Evolutionary conservation across 805 yeast genomes (phyloP).

Genomic region (Wickerhamiella occidentalis): DNA sequence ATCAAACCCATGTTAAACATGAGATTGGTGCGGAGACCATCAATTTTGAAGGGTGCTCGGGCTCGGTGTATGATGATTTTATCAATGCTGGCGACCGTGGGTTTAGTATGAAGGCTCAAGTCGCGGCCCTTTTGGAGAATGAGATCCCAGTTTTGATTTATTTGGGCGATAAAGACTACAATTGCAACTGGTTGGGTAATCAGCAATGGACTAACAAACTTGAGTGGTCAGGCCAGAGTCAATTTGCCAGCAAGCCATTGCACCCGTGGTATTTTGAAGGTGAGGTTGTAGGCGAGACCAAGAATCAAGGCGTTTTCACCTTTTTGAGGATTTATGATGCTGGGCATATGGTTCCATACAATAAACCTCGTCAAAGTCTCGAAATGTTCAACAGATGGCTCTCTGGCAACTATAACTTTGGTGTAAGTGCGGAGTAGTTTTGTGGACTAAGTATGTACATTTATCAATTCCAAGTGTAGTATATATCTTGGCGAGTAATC

Average conservation of each 20-base stretch:
- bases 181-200: conserved; percentile 95
- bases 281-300: conserved; percentile 52
- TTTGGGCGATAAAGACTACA: conserved; percentile 93
- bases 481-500: too few relatives aligned
- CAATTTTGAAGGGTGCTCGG: conserved; percentile 38
- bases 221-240: conserved; percentile 50
- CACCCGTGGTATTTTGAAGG: conserved; percentile 33
- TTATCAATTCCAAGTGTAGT: too few relatives aligned
- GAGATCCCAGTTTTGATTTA: conserved; percentile 75
- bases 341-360: conserved; percentile 93
- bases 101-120: conserved; percentile 70
- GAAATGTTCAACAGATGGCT: conserved; percentile 84
- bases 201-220: conserved; percentile 67
- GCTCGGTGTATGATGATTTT: conserved; percentile 68
- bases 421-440: too few relatives aligned
- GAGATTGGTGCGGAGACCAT: conserved; percentile 76
- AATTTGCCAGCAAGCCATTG: conserved; percentile 35
- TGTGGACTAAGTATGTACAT: neutral
- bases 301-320: conserved; percentile 59
- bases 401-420: conserved; percentile 39
- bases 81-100: conserved; percentile 82
- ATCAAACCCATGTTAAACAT: conserved; percentile 54
- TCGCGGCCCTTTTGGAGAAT: conserved; percentile 56
- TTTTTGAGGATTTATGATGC: conserved; percentile 78
- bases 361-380: conserved; percentile 67